Conservation (phyloP, 106 monocot genomes). For the Alisma plantagoaquatica region DNA sequence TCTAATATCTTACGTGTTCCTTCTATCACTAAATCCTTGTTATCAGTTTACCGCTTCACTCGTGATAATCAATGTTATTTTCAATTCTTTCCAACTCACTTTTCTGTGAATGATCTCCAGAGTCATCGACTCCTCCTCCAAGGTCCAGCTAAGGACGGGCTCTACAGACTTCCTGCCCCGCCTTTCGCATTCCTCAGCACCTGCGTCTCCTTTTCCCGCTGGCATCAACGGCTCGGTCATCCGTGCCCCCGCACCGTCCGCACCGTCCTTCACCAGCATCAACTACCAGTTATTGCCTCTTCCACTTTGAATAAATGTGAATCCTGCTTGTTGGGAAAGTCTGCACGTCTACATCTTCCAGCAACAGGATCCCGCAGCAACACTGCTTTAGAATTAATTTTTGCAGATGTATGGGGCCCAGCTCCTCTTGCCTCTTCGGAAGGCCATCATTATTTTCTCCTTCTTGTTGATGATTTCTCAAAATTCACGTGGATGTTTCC, state of each 20-base stretch:
- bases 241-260: not conserved
- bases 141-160: not conserved
- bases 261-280: not conserved
- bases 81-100: too few species aligned
- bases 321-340: not conserved
- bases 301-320: not conserved
- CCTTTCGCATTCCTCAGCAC: not conserved
- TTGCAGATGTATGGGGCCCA: not conserved
- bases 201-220: not conserved
- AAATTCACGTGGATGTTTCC: too few species aligned
- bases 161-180: not conserved
- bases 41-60: not conserved
- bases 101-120: not conserved
- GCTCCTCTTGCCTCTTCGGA: too few species aligned
- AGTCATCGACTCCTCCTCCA: not conserved
- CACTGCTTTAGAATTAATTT: not conserved
- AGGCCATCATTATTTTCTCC: too few species aligned
- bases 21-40: not conserved
- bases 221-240: not conserved
- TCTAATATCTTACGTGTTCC: not conserved
- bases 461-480: too few species aligned
- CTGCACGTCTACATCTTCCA: not conserved
- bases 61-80: not conserved
- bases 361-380: not conserved
- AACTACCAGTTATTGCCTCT: not conserved